These are phyloP conservation scores for Sclerotinia glacialis DNA, from an alignment of 2,329 filamentous ascomycete species.

Conservation along the genomic window DNA sequence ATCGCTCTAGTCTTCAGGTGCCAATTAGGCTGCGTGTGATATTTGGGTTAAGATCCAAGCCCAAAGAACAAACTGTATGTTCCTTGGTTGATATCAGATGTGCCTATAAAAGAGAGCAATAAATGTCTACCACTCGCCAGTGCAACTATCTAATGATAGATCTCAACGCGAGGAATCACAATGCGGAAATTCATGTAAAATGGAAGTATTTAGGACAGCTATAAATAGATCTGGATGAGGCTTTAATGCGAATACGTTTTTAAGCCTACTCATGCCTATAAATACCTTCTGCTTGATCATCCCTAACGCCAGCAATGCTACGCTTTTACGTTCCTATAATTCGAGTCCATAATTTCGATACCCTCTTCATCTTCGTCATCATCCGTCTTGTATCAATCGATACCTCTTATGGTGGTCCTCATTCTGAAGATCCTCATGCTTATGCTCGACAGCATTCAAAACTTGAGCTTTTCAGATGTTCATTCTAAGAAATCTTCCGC, in stretches of 20 bases:
- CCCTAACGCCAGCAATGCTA: conserved; percentile 6
- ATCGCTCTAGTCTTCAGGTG: no score
- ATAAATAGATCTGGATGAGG: not conserved
- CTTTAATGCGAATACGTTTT: not conserved
- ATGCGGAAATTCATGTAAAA: not conserved
- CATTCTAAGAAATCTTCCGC: not conserved
- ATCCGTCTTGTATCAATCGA: not conserved
- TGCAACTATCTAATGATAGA: not conserved
- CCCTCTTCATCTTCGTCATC: not conserved
- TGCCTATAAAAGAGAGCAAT: not conserved
- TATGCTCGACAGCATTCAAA: not conserved
- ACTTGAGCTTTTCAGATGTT: not conserved
- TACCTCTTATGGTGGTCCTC: not conserved
- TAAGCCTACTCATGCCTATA: not conserved
- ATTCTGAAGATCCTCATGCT: not conserved
- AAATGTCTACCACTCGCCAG: not conserved
- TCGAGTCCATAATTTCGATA: not conserved
- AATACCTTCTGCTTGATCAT: not conserved
- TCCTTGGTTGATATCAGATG: not conserved
- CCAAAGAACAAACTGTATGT: not conserved
- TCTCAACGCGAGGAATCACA: no score
- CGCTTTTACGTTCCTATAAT: not conserved
- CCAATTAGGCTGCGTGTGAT: not conserved
- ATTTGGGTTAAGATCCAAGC: not conserved
- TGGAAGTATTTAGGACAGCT: not conserved